Evolutionary conservation across 2,329 filamentous ascomycete genomes (phyloP), one percentile per base, ranked within the genome.

Genomic region (Phialemoniopsis sp.): DNA sequence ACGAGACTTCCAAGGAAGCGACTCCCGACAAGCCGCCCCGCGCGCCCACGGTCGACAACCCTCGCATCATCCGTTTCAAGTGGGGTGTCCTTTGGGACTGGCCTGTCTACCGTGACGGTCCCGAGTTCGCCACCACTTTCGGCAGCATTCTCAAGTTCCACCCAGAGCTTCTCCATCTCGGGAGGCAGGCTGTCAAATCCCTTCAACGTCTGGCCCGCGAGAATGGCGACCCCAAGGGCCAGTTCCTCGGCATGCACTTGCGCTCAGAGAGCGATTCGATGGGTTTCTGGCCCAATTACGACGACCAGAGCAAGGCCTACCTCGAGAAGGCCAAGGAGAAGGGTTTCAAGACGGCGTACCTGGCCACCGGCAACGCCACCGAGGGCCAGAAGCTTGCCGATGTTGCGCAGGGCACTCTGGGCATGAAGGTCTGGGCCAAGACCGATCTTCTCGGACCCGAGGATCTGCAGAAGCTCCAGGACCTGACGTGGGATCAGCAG

Each of bases 201-300:
- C 21, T 26, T 10, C 21, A 26, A 6, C 21, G 21, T 10, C 21
- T 26, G 6, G 6, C 21, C 21, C 21, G 21, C 21, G 21, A 26
- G 21, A 26, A 26, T 10, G 21, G 21, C 21, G 21, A 26, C 21
- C 21, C 21, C 21, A 26, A 6, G 21, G 50, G 52, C 12, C 41
- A 44, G 5, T 69, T 60, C 44, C 50, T 62, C 3, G 69, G 68
- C 4, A 56, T 70, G 9, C 70, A 74, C 44, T 53, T 74, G 5
- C 58, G 70, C n/a, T 70, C 68, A 5, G 70, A 73, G 47, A 63
- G 53, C 39, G 69, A 73, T 40, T 66, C 68, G 2, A 46, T 72
- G 16, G 55, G 54, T n/a, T 59, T 62, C 42, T 73, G 70, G 70
- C 69, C 68, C 4, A 55, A 60, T 5, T 72, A 61, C 43, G 55